Evolutionary conservation across 1,284 basidiomycete species (phyloP), one percentile per base, ranked within the genome.

Genomic region (Microbotryum violaceum): DNA sequence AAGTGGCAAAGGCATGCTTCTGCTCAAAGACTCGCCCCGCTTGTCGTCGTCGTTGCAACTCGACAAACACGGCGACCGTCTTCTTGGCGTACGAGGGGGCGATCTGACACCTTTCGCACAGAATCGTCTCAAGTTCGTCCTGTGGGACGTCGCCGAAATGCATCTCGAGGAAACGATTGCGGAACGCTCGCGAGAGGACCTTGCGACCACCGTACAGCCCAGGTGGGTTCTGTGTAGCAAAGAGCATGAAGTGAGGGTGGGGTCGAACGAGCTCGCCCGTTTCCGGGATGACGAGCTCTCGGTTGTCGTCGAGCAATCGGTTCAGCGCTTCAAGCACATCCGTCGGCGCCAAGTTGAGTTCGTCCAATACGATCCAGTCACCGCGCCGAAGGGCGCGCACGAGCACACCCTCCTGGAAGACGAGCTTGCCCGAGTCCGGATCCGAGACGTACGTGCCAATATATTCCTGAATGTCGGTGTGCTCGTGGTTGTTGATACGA

Each of bases 401-500:
- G 37, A 99, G 82, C 2, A 97, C 78, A 6, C 96, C 96, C 74
- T 98, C 96, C 70, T 88, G 88, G 78, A 96, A 98, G 16, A 89
- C 85, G 20, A 98, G 82, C 75, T 92, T 94, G 25, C 96, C 96
- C 0, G 91, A 91, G 27, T 83, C 76, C 6, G 92, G 84, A 75
- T 98, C 93, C 1, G 94, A 93, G 18, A 94, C 85, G 72, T 99
- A 99, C 0, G 92, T 93, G 7, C 96, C 96, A 56, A 98, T 82
- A 73, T 99, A 99, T 74, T 99, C 96, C 73, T 99, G 96, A 57
- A 78, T 93, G 75, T 99, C 96, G 6, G 96, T 99, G 74, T 98
- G 96, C 72, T 99, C 96, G 78, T 99, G 96, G 72, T 99, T 98
- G 79, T 99, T 98, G 82, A 98, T 97, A 45, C 96, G 89, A 31